Conservation (phyloP, 2,329 filamentous ascomycete genomes). For the Colletotrichum falcatum region DNA sequence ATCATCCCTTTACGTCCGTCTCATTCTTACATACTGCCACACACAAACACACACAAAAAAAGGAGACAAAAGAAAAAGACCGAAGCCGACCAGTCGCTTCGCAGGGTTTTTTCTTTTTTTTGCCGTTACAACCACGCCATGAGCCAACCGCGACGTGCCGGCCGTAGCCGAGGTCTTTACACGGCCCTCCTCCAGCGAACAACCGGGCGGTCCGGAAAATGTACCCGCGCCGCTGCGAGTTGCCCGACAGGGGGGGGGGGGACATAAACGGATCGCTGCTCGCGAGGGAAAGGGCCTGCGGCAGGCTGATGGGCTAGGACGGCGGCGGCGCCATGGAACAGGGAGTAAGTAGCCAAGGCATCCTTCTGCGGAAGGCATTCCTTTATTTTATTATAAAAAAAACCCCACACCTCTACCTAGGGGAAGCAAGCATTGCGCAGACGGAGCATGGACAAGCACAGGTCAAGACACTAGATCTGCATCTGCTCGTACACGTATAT, state of each 20-base stretch:
- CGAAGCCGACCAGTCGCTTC: background rate
- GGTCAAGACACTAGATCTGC: too few relatives aligned
- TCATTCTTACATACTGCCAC: background rate
- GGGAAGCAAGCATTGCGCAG: background rate
- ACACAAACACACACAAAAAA: too few relatives aligned
- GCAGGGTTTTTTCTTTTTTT: conserved; percentile 1
- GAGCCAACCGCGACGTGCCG: conserved; percentile 46
- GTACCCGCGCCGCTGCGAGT: conserved; percentile 46
- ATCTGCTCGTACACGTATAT: too few relatives aligned
- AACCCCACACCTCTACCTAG: too few relatives aligned
- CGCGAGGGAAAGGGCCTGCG: conserved; percentile 48
- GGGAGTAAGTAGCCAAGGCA: conserved; percentile 43
- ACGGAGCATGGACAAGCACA: background rate
- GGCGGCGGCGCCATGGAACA: conserved; percentile 54
- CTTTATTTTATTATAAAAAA: too few relatives aligned
- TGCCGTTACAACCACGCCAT: too few relatives aligned
- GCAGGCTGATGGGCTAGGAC: conserved; percentile 50
- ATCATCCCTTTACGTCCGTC: background rate
- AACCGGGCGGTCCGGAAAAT: conserved; percentile 49
- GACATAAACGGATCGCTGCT: conserved; percentile 50
- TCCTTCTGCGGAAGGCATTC: background rate
- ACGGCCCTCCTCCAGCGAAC: conserved; percentile 46
- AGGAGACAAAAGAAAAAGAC: too few relatives aligned
- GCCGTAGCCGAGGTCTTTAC: conserved; percentile 47
- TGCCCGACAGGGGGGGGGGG: too few relatives aligned